Percentiles rank a stretch among this genome's conserved stretches.
These are phyloP conservation scores for Coniferiporia sulphurascens DNA, from an alignment of 1,284 basidiomycete genomes.

Conservation along the genomic window DNA sequence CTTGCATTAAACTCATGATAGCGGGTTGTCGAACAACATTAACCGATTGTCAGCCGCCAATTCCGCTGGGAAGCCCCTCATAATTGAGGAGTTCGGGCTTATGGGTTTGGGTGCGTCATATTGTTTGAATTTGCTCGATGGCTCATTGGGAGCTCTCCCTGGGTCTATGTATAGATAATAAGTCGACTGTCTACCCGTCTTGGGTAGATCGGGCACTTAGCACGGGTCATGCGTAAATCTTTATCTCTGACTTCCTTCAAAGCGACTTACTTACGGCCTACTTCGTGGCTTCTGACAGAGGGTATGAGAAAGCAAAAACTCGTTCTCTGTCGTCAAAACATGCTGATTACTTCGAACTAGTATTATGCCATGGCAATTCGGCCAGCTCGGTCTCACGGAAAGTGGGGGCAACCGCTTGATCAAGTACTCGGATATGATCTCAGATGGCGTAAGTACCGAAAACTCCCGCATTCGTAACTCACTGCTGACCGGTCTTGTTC, in stretches of 20 bases:
- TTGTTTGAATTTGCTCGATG: too few relatives aligned
- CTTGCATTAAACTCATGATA: neutral
- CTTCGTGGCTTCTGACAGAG: neutral
- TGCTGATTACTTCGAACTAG: slow-evolving; percentile 28
- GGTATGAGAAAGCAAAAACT: neutral
- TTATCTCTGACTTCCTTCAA: neutral
- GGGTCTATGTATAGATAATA: slow-evolving; percentile 40
- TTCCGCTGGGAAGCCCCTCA: slow-evolving; percentile 44
- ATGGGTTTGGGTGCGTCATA: slow-evolving; percentile 34
- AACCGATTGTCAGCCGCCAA: slow-evolving; percentile 37
- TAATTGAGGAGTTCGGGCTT: slow-evolving; percentile 54
- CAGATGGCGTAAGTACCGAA: slow-evolving; percentile 35
- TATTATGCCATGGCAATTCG: slow-evolving; percentile 58
- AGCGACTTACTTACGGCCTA: neutral
- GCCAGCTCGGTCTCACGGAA: slow-evolving; percentile 44
- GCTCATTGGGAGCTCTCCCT: too few relatives aligned
- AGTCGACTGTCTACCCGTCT: slow-evolving; percentile 43
- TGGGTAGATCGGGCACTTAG: slow-evolving; percentile 48
- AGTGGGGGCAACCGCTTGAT: slow-evolving; percentile 47
- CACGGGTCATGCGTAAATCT: slow-evolving; percentile 45
- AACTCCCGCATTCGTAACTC: neutral
- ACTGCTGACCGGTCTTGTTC: slow-evolving; percentile 14
- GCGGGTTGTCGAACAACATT: neutral
- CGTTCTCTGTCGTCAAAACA: too few relatives aligned
- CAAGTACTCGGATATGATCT: slow-evolving; percentile 49